These are phyloP conservation scores for Ophiostoma australiae DNA, from an alignment of 2,329 filamentous ascomycete species.

Conservation along the genomic window DNA sequence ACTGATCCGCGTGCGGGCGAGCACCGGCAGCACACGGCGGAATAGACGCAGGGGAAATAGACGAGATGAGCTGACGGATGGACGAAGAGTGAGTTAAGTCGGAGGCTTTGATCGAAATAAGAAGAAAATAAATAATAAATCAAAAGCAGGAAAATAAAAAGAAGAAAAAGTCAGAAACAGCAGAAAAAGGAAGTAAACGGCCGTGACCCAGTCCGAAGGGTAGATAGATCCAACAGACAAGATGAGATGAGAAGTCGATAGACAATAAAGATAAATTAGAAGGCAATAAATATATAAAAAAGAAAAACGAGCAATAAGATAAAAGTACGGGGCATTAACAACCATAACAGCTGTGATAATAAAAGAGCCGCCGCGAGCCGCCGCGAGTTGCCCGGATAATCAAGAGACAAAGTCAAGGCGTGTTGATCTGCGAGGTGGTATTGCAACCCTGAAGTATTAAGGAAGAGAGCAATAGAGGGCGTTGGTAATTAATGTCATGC, in stretches of 20 bases:
- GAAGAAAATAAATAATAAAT: no score
- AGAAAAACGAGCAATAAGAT: no score
- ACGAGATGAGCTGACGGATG: not conserved
- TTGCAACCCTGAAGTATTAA: not conserved
- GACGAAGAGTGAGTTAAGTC: not conserved
- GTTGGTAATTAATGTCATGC: not conserved
- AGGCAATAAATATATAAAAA: not conserved
- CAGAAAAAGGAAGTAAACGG: not conserved
- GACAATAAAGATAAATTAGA: not conserved
- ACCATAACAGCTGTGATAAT: not conserved
- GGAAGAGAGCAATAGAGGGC: not conserved
- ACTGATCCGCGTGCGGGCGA: constrained; percentile 15
- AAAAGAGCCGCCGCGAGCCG: constrained; percentile 8
- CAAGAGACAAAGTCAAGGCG: not conserved
- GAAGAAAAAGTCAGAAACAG: not conserved
- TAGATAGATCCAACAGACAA: constrained; percentile 1
- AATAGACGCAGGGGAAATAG: not conserved
- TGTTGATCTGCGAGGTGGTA: constrained; percentile 3
- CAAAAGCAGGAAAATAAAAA: not conserved
- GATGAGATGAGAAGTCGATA: not conserved
- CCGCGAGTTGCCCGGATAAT: constrained; percentile 10
- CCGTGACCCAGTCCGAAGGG: constrained; percentile 8
- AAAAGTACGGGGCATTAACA: not conserved
- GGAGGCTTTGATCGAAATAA: not conserved
- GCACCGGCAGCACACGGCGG: not conserved